phyloP scores from a whole-genome alignment of 2,329 filamentous ascomycete species.

The Ophiocordyceps camponoti-rufipedis region DNA sequence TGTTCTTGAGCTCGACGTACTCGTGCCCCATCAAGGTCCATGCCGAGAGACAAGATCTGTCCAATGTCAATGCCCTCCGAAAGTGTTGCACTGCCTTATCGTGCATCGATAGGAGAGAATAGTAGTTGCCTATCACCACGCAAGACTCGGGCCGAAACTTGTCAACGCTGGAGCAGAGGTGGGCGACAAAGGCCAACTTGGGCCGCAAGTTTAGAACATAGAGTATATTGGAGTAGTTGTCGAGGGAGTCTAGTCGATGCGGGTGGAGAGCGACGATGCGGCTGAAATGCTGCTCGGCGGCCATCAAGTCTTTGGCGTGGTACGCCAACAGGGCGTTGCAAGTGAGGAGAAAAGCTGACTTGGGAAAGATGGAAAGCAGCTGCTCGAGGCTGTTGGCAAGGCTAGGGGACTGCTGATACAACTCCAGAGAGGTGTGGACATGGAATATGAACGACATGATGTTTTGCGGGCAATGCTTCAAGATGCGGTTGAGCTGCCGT shows the following conservation, averaged over 20 bases:
- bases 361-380: constrained; percentile 69
- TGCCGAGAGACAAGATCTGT: constrained; percentile 77
- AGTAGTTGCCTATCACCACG: constrained; percentile 94
- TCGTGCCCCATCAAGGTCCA: constrained; percentile 99
- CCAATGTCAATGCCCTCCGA: constrained; percentile 74
- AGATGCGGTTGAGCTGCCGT: constrained; percentile 49
- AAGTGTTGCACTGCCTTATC: constrained; percentile 99
- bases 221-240: constrained; percentile 93
- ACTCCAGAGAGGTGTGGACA: constrained; percentile 73
- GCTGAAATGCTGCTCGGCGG: constrained; percentile 51
- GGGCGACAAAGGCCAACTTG: constrained; percentile 81
- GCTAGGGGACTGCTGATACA: constrained; percentile 68
- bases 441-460: constrained; percentile 92
- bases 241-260: constrained; percentile 68
- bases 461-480: constrained; percentile 63
- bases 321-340: constrained; percentile 79
- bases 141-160: constrained; percentile 95
- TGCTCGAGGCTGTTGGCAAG: constrained; percentile 60
- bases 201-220: constrained; percentile 81
- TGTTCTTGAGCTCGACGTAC: constrained; percentile 97
- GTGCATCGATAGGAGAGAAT: constrained; percentile 81
- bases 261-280: constrained; percentile 61
- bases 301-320: constrained; percentile 67
- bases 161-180: constrained; percentile 78
- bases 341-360: constrained; percentile 75